Base-by-base conservation (phyloP, 495 filamentous ascomycete species). In the Hypoxylon cercidicola region DNA sequence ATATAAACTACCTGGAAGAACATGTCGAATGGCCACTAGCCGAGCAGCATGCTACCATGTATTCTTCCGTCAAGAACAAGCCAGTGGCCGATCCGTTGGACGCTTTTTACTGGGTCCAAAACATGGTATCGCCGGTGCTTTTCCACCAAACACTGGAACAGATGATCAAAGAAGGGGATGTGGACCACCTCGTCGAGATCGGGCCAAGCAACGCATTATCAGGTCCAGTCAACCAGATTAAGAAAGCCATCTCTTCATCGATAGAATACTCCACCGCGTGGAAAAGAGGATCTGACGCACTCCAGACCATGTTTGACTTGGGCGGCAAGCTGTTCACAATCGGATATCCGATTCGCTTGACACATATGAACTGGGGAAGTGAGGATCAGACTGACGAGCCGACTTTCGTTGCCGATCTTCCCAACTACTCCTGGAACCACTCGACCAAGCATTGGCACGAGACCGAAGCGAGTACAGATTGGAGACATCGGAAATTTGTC, bases 151-250 rank as follows among this genome's bases (percentile, higher is more conserved):
- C 75, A 10, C 18, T 79, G 1, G 4, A 19, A n/a, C 11, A 23
- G 19, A 40, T 74, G 39, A 4, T 65, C 8, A 19, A 55, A 47
- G 47, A 57, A 60, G 50, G 35, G 2, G 35, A 13, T 3, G 21
- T 69, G 0, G 46, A 57, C 25, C 50, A 76, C 5, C 45, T 87
- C 16, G 30, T 88, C 41, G 85, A 88, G 57, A 70, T 88, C 15
- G 84, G 85, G 0, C 82, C 85, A 1, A 79, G 82, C 48, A 65
- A 74, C 0, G 77, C 79, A 0, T 47, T 88, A 0, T 71, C 75
- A 20, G 77, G 77, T 6, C 79, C 83, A 0, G 71, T 82, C 23
- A 72, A 71, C 21, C 75, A 84, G 19, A 82, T 74, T 11, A 43
- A 43, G 16, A 43, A 43, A 11, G 40, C 40, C 16, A 43, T 43